phyloP scores from a whole-genome alignment of 176 grass and related monocot genomes.

The Oryza coarctata region DNA sequence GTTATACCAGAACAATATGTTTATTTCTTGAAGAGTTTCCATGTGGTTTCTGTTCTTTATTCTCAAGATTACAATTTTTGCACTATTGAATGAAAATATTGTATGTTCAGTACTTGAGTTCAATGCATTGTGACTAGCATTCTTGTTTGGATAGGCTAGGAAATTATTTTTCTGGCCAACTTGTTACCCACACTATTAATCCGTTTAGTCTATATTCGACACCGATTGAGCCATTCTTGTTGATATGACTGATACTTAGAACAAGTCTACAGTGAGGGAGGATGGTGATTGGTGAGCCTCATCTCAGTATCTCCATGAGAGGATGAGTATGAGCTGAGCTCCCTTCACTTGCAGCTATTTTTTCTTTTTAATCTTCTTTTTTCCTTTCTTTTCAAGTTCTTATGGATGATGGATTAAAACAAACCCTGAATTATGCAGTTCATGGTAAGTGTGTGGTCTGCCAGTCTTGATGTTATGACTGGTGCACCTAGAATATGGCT shows the following conservation, averaged over 20 bases:
- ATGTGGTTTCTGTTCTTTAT: not conserved
- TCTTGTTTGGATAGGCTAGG: constrained; percentile 10
- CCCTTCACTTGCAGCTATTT: not conserved
- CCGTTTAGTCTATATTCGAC: not conserved
- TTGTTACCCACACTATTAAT: not conserved
- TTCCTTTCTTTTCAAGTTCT: not conserved
- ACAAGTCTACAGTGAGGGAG: not conserved
- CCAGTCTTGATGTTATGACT: not conserved
- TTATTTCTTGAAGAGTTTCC: not conserved
- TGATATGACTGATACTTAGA: not conserved
- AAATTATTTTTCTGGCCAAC: not conserved
- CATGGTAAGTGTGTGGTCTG: not conserved
- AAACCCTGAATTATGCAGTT: not conserved
- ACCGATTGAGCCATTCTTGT: not conserved
- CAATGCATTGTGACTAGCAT: not conserved
- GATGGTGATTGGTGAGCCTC: not conserved
- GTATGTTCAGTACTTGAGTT: not conserved
- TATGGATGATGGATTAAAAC: not conserved
- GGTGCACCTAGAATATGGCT: not conserved
- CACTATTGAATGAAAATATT: not conserved
- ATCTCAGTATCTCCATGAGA: not conserved
- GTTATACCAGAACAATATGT: not conserved
- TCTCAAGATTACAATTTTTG: not conserved
- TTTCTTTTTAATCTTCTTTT: not conserved
- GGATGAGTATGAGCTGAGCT: not conserved